Base-by-base conservation (phyloP, 176 grass and related monocot species). In the Triticum timopheevii region DNA sequence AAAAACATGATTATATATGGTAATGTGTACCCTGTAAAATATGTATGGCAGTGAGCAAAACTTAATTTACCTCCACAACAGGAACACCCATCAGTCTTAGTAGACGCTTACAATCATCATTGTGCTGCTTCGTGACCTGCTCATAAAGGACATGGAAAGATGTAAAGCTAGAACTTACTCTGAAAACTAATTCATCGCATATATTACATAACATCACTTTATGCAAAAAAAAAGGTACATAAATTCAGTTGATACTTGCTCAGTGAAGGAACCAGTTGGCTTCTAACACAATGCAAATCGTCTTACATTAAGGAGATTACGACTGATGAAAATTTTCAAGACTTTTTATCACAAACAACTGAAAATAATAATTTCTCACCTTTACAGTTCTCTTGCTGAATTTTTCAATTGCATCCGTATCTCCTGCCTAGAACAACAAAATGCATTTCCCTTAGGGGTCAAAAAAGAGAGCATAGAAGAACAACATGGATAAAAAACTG, bases 321-420 rank as follows among this genome's bases (percentile, higher is more conserved):
- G 20, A 38, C 52, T 63, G 39, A 73, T 79, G 8, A 82, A 17
- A 54, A 39, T 44, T 65, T 79, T 47, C 15, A 47, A 82, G 62
- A 63, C 0, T 45, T 13, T 4, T 76, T 40, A 45, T 45, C 52
- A 77, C 8, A 68, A 87, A 66, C 17, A 36, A 87, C 13, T 25
- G 7, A 76, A 78, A 68, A 68, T 65, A 90, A 8, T 23, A 76
- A 31, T 31, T 52, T 66, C n/a, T 56, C 77, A 98, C 97, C 94
- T 96, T 98, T 16, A 98, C 97, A 68, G 94, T 98, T 75, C 97
- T 93, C 78, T 96, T 98, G 86, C 97, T 96, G 20, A 93, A 91
- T 85, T 98, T 98, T 69, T 96, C 97, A 87, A 98, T 96, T 13
- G 87, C 92, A 17, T 96, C 94, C 28, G 82, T 81, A 45, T 98